Conservation (phyloP, 345 rosid genomes). For the Erysimum cheiranthoides region DNA sequence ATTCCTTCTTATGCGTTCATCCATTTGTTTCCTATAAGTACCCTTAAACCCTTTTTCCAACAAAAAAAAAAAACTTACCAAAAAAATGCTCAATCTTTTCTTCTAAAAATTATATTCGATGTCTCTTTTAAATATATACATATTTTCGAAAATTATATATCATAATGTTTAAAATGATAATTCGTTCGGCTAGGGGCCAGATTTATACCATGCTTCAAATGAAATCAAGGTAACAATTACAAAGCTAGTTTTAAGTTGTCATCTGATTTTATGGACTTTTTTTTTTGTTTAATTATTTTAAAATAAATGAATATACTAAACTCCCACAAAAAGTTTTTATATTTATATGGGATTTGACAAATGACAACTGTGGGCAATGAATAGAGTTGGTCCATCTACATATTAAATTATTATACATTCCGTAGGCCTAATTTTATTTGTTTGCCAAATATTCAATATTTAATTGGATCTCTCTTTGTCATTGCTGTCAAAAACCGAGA, state of each 20-base stretch:
- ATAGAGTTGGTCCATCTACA: conserved; percentile 38
- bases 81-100: neutral
- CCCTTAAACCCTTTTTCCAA: neutral
- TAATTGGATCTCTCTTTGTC: conserved; percentile 18
- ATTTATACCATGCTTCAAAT: conserved; percentile 35
- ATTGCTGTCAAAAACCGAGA: conserved; percentile 31
- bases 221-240: conserved; percentile 43
- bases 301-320: neutral
- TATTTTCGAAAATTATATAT: neutral
- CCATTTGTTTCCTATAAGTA: conserved; percentile 30
- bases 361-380: conserved; percentile 44
- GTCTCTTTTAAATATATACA: neutral
- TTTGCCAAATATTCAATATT: conserved; percentile 5
- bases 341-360: conserved; percentile 24
- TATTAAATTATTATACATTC: conserved; percentile 2
- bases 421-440: conserved; percentile 19
- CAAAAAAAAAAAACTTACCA: neutral
- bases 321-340: conserved; percentile 5
- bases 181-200: conserved; percentile 16
- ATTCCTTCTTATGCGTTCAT: conserved; percentile 2
- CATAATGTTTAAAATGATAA: conserved; percentile 1
- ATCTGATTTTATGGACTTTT: neutral
- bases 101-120: neutral
- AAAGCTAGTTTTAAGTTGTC: conserved; percentile 11
- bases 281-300: neutral